Evolutionary conservation across 1,139 yeast species (phyloP).

Genomic region (Eremothecium gossypii): DNA sequence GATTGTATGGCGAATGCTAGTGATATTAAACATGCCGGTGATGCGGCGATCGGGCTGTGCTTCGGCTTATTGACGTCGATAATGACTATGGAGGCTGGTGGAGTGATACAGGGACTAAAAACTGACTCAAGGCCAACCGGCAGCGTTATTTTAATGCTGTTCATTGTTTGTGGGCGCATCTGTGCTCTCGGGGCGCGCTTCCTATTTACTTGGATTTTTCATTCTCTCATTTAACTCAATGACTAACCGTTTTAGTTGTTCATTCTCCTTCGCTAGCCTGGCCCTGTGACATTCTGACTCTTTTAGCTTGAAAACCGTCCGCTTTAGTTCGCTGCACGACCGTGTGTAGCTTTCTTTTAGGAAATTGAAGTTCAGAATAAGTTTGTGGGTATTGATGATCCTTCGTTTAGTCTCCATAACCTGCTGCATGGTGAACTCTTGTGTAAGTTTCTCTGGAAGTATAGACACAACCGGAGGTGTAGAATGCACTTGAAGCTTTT

Average conservation of each 20-base stretch:
- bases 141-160: too few relatives aligned
- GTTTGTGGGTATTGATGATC: conserved; percentile 27
- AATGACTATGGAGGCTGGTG: not conserved
- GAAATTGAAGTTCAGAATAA: conserved; percentile 26
- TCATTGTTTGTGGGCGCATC: too few relatives aligned
- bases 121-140: conserved; percentile 1
- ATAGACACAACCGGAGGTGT: conserved; percentile 9
- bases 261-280: conserved; percentile 25
- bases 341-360: conserved; percentile 28
- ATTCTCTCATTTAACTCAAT: conserved; percentile 10
- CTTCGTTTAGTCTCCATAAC: conserved; percentile 25
- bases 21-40: too few relatives aligned
- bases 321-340: conserved; percentile 29
- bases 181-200: not conserved
- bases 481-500: conserved; percentile 12
- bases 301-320: conserved; percentile 26
- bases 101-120: conserved; percentile 1
- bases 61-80: too few relatives aligned
- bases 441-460: conserved; percentile 9
- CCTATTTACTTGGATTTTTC: not conserved
- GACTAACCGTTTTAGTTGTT: conserved; percentile 17
- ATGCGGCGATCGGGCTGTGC: too few relatives aligned
- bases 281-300: conserved; percentile 32
- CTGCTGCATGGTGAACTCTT: conserved; percentile 18
- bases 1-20: too few relatives aligned